phyloP scores from a whole-genome alignment of 441 rosid genomes.

The Populus hybrid region DNA sequence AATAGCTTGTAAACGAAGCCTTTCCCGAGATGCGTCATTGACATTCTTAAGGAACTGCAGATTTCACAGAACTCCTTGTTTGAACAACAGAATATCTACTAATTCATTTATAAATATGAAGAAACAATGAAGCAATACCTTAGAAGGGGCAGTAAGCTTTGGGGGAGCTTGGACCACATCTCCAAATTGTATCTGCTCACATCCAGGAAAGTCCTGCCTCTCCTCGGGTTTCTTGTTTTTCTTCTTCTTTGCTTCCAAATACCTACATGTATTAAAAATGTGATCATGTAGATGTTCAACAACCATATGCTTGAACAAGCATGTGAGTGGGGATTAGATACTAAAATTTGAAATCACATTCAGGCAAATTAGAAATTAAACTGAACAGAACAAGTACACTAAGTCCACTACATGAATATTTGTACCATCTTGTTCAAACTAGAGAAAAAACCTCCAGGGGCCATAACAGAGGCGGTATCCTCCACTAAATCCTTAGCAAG shows the following conservation, averaged over 20 bases:
- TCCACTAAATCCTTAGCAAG: neutral
- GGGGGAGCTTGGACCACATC: conserved; percentile 88
- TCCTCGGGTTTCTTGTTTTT: conserved; percentile 44
- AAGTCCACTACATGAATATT: neutral
- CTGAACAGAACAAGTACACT: neutral
- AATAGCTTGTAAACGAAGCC: conserved; percentile 65
- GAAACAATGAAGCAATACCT: conserved; percentile 34
- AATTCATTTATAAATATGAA: neutral
- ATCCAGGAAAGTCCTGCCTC: conserved; percentile 54
- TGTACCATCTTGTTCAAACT: neutral
- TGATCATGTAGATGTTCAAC: neutral
- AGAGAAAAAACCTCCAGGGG: neutral
- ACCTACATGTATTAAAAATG: conserved; percentile 37
- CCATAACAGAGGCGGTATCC: neutral
- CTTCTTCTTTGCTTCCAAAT: conserved; percentile 64
- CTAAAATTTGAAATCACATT: neutral
- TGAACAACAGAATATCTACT: neutral
- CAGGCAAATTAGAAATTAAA: neutral
- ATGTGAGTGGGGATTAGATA: neutral
- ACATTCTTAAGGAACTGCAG: conserved; percentile 45
- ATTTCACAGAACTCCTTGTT: conserved; percentile 6
- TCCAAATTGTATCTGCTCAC: conserved; percentile 68
- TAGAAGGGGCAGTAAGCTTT: conserved; percentile 57
- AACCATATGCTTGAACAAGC: neutral
- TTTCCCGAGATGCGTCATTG: conserved; percentile 57